These are phyloP conservation scores for Venturia aucupariae DNA, from an alignment of 2,329 filamentous ascomycete species.

Conservation along the genomic window DNA sequence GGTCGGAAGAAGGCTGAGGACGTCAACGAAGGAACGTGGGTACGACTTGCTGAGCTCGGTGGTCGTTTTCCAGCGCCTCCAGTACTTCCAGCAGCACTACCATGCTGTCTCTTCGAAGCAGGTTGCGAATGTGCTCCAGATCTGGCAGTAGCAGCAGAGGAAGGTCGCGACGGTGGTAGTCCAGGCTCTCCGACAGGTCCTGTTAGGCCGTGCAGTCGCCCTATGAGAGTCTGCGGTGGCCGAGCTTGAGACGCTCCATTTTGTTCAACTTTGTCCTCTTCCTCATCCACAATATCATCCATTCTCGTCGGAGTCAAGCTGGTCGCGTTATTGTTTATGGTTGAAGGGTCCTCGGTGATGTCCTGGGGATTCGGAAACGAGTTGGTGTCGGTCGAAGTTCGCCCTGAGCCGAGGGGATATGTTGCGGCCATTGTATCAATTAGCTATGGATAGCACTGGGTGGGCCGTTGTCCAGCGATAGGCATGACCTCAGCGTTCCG, in stretches of 20 bases:
- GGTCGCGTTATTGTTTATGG: not conserved
- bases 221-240: constrained; percentile 24
- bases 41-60: constrained; percentile 56
- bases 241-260: constrained; percentile 12
- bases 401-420: not conserved
- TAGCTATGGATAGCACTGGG: not conserved
- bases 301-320: constrained; percentile 2
- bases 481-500: constrained; percentile 8
- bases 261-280: not conserved
- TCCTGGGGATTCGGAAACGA: constrained; percentile 10
- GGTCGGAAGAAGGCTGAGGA: constrained; percentile 90
- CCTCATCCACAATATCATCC: constrained; percentile 8
- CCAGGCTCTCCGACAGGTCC: constrained; percentile 39
- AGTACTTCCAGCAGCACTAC: constrained; percentile 36
- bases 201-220: constrained; percentile 25
- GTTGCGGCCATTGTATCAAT: not conserved
- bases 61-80: constrained; percentile 36
- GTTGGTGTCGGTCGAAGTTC: not conserved
- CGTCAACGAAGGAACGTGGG: constrained; percentile 81
- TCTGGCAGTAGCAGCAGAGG: constrained; percentile 35
- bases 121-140: constrained; percentile 38
- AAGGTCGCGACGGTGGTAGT: constrained; percentile 38
- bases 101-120: constrained; percentile 21
- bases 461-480: not conserved
- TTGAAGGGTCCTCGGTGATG: not conserved